These are phyloP conservation scores for Dictyostelium capitatum DNA, from an alignment of 78 protist species.

Conservation along the genomic window DNA sequence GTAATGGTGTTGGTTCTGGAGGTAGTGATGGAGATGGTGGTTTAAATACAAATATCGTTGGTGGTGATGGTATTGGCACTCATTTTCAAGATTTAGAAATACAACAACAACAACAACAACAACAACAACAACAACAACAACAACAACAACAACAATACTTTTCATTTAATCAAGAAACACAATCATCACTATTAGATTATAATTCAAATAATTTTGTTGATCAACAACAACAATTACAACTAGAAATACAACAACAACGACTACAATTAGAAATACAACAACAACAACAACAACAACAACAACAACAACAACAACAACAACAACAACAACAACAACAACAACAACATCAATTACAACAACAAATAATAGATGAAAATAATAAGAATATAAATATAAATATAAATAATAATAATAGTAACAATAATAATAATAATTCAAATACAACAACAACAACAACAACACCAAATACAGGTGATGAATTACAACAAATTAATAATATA, in stretches of 20 bases:
- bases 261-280: neutral
- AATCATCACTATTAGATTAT: neutral
- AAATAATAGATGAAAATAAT: neutral
- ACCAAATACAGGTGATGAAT: neutral
- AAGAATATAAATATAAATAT: too few species aligned
- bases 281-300: neutral
- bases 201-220: too few species aligned
- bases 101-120: neutral
- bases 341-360: neutral
- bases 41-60: too few species aligned
- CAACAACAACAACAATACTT: neutral
- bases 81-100: neutral
- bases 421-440: neutral
- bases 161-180: neutral
- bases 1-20: too few species aligned
- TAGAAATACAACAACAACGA: neutral
- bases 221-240: slow-evolving; percentile 2
- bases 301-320: neutral
- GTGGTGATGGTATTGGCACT: too few species aligned
- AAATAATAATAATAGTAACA: neutral
- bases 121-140: slow-evolving; percentile 1
- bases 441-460: neutral
- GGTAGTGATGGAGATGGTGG: too few species aligned
- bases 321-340: neutral
- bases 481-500: neutral